These are phyloP conservation scores for Elaeis oleifera DNA, from an alignment of 202 grass and related monocot species.

Conservation along the genomic window DNA sequence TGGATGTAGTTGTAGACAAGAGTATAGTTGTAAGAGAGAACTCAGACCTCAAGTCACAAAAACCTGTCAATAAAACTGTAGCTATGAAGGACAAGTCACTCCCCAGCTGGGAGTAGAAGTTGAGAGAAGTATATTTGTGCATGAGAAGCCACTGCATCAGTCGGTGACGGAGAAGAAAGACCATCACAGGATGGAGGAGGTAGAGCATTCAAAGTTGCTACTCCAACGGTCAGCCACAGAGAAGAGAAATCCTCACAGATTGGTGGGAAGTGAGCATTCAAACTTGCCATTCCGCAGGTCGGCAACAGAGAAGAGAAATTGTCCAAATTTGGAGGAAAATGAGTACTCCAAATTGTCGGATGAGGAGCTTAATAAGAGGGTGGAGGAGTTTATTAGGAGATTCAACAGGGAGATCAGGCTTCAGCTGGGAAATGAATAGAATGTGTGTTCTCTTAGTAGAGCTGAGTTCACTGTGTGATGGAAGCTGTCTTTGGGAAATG, in stretches of 20 bases:
- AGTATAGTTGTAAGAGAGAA: too few relatives aligned
- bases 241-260: slow-evolving; percentile 7
- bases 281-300: slow-evolving; percentile 22
- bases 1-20: too few relatives aligned
- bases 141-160: neutral
- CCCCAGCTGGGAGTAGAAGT: neutral
- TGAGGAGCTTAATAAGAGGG: slow-evolving; percentile 58
- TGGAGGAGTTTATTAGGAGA: slow-evolving; percentile 54
- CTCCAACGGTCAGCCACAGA: slow-evolving; percentile 10
- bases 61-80: neutral
- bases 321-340: slow-evolving; percentile 4
- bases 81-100: neutral
- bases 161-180: neutral
- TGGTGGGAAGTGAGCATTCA: slow-evolving; percentile 32
- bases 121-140: neutral
- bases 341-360: slow-evolving; percentile 40
- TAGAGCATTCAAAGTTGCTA: too few relatives aligned
- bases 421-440: slow-evolving; percentile 5
- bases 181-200: neutral
- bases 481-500: too few relatives aligned
- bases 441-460: too few relatives aligned
- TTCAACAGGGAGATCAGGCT: slow-evolving; percentile 53
- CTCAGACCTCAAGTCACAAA: too few relatives aligned
- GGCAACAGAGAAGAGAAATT: slow-evolving; percentile 1
- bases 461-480: too few relatives aligned